These are phyloP conservation scores for Dendrostoma leiphaemia DNA, from an alignment of 2,329 filamentous ascomycete genomes.

Conservation along the genomic window DNA sequence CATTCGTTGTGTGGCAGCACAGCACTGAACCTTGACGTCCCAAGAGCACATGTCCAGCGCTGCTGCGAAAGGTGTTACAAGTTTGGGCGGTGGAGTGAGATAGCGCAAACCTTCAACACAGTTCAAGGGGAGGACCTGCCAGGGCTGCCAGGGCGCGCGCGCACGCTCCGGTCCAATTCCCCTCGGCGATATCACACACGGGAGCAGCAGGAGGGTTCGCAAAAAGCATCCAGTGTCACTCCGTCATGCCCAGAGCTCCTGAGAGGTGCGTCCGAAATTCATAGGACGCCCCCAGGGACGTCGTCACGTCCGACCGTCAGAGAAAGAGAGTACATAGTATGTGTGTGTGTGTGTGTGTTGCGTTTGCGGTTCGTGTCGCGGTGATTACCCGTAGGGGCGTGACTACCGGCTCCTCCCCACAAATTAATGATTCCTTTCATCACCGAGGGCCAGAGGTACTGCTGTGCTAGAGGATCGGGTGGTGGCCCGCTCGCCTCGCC, in stretches of 20 bases:
- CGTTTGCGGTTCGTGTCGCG: slow-evolving; percentile 8
- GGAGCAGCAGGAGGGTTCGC: too few relatives aligned
- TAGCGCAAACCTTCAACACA: background rate
- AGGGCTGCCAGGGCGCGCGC: too few relatives aligned
- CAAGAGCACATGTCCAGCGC: background rate
- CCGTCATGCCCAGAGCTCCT: too few relatives aligned
- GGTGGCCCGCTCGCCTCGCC: slow-evolving; percentile 1
- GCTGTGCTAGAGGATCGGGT: background rate
- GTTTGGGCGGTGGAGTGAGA: slow-evolving; percentile 1
- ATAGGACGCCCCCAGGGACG: background rate
- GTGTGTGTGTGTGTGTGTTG: too few relatives aligned
- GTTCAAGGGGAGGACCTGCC: too few relatives aligned
- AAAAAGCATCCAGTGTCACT: too few relatives aligned
- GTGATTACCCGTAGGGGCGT: background rate
- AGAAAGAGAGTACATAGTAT: too few relatives aligned
- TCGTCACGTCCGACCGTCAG: background rate
- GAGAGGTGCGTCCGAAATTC: slow-evolving; percentile 2
- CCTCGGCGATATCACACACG: background rate
- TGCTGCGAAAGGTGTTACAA: slow-evolving; percentile 11
- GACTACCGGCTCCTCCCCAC: background rate
- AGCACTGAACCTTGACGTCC: slow-evolving; percentile 2
- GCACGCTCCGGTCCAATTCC: background rate
- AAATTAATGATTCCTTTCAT: slow-evolving; percentile 3
- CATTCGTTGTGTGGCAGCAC: background rate
- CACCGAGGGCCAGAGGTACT: background rate